Conservation (phyloP, 2,329 filamentous ascomycete genomes). For the Boeremia exigua region DNA sequence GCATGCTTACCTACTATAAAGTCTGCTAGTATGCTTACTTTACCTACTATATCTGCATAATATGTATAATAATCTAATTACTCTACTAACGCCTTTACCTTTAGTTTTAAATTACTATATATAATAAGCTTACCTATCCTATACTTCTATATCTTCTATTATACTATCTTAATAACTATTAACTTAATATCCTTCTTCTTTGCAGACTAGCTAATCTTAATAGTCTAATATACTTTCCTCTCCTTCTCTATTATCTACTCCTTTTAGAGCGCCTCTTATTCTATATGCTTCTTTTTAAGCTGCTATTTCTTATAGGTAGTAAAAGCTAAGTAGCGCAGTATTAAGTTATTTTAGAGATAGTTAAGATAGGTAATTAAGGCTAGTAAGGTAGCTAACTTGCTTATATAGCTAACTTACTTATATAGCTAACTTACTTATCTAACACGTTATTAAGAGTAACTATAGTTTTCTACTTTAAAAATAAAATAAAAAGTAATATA, state of each 20-base stretch:
- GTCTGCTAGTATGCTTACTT: conserved; percentile 13
- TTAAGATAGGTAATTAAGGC: no score
- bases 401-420: no score
- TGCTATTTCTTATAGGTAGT: conserved; percentile 13
- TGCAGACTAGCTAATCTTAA: neutral
- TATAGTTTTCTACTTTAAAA: no score
- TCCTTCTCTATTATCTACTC: no score
- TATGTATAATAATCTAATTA: conserved; percentile 12
- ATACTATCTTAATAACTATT: conserved; percentile 3
- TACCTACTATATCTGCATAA: conserved; percentile 11
- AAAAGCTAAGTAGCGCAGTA: no score
- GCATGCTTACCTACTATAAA: conserved; percentile 11
- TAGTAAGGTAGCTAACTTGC: no score
- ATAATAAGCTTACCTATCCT: conserved; percentile 12
- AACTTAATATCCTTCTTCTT: conserved; percentile 8
- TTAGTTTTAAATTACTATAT: conserved; percentile 7
- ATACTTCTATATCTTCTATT: conserved; percentile 6
- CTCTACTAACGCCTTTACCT: conserved; percentile 16
- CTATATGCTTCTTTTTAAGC: conserved; percentile 7
- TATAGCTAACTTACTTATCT: no score
- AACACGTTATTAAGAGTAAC: no score
- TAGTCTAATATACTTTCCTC: conserved; percentile 11
- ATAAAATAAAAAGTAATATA: no score
- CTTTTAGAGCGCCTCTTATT: no score
- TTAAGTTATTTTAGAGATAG: no score